Base-by-base conservation (phyloP, 371 early-diverging fungal genomes). In the Actinomucor elegans region DNA sequence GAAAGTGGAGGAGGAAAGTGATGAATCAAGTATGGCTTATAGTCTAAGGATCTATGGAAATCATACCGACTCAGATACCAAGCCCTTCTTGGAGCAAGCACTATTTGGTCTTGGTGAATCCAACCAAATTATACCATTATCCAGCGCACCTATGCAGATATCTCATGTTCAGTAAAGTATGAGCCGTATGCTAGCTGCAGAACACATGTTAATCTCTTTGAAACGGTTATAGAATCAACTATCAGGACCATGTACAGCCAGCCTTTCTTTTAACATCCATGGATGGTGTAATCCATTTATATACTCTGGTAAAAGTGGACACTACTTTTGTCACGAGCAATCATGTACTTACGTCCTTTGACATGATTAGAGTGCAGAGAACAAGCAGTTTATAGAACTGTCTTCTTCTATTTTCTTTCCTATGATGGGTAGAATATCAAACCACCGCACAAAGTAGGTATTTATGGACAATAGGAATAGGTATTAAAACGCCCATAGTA, bases 91-190 rank as follows among this genome's bases (percentile, higher is more conserved):
- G 9, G 78, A 77, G 49, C 64, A 72, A 31, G 60, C 72, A 3
- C 61, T 77, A 0, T 66, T 69, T 42, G 50, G 52, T 1, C 61
- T 72, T 20, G 52, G 54, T 29, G 65, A 69, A 49, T 46, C 38
- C 8, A 28, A 48, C 28, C 81, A 81, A 53, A 47, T 65, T 12
- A 79, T 81, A 27, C 54, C 64, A 4, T 27, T 81, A 10, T 21
- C 49, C 7, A 47, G 63, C 48, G 63, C 78, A 17, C 81, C 81
- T 11, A 75, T 72, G 74, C 79, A 81, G 27, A 51, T 81, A 17
- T 48, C 65, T 5, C 79, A 81, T 47, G 63, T 66, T 0, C 48
- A 49, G 79, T 77, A 69, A 65, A 55, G 29, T 31, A n/a, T n/a
- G n/a, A n/a, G n/a, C n/a, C n/a, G 27, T 17, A 11, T 42, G 12